Evolutionary conservation across 2,329 filamentous ascomycete species (phyloP), one percentile per base, ranked within the genome.

Genomic region (Talaromyces piceae): DNA sequence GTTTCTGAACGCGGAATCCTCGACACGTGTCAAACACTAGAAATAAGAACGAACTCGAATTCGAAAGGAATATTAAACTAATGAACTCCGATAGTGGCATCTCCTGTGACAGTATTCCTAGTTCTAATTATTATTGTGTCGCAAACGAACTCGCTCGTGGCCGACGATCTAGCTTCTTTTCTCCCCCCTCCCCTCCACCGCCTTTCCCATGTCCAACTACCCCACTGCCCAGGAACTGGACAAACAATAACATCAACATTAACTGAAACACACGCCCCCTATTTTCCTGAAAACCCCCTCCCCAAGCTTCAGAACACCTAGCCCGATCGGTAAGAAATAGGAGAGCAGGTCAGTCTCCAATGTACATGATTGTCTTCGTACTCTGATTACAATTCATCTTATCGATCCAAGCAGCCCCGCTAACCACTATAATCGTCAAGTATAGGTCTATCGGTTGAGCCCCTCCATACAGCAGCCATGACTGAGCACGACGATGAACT

Each of bases 401-500:
- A 20, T 20, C 33, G 33, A 37, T 37, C 20, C n/a, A 18, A 16
- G n/a, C 31, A 16, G n/a, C 31, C 31, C 6, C 9, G n/a, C 31
- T 37, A 37, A 37, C n/a, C n/a, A n/a, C n/a, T n/a, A n/a, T n/a
- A n/a, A n/a, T n/a, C n/a, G n/a, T n/a, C n/a, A 37, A 7, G 18
- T 37, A 37, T 8, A 37, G 8, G 3, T 18, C 3, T 16, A 37
- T 9, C n/a, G n/a, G 30, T 31, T 18, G 16, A 37, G n/a, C 33
- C 33, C 39, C 39, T 23, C 20, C 39, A 43, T 13, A 25, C 13
- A 13, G 12, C 23, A 16, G 77, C 62, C 63, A 88, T 88, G 85
- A 77, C 83, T 60, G 79, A 82, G 62, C 77, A 84, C 58, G 80
- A 88, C 11, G 89, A 95, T 56, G 91, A 97, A 65, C 82, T 91